Conservation (phyloP, 2,329 filamentous ascomycete species). For the Dactylellina sp. region DNA sequence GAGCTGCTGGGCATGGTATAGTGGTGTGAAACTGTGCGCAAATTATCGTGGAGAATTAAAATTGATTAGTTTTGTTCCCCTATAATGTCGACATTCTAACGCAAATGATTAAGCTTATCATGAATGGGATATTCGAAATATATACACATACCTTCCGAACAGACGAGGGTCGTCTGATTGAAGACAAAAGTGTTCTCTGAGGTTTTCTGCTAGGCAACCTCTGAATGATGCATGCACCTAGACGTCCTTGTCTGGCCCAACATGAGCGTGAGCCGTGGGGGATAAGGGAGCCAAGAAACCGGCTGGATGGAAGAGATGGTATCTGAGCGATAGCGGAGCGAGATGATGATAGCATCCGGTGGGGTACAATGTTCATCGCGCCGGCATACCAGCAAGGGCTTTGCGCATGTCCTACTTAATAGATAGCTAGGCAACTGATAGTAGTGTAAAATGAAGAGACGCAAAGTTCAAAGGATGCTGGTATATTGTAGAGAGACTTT, state of each 20-base stretch:
- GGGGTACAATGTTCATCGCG: constrained; percentile 49
- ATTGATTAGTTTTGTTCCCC: constrained; percentile 62
- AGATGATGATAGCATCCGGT: constrained; percentile 41
- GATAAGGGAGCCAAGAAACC: constrained; percentile 9
- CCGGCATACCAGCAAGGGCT: constrained; percentile 20
- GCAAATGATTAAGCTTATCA: neutral
- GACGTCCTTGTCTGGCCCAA: constrained; percentile 10
- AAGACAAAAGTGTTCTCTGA: neutral
- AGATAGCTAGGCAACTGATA: neutral
- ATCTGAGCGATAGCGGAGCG: constrained; percentile 33
- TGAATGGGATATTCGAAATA: neutral
- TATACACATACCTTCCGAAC: constrained; percentile 59
- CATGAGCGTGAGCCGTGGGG: constrained; percentile 28
- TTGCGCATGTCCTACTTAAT: constrained; percentile 2
- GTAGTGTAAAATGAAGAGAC: neutral
- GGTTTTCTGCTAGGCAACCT: constrained; percentile 5
- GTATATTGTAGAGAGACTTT: too few species aligned
- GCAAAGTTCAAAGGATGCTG: neutral
- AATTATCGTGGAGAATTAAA: constrained; percentile 64
- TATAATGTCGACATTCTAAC: too few species aligned
- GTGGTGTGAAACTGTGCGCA: constrained; percentile 72
- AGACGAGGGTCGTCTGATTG: constrained; percentile 14
- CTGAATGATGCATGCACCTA: neutral
- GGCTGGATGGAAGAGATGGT: constrained; percentile 8
- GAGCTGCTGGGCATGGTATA: constrained; percentile 65